phyloP scores from a whole-genome alignment of 164 flowering plant genomes.

The Aristolochia contorta region DNA sequence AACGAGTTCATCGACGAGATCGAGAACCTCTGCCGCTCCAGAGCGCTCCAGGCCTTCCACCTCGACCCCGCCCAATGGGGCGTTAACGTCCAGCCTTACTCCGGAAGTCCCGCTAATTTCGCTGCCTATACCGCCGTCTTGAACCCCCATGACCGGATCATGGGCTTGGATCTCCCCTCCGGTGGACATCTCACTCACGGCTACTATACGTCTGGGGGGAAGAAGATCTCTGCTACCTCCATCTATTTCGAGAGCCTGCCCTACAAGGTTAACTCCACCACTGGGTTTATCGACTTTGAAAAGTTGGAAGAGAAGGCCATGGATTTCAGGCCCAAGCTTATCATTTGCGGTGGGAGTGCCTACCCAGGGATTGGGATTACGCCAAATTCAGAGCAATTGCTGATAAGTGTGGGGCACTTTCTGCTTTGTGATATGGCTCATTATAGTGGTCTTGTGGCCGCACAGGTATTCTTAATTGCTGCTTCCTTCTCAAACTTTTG shows the following conservation, averaged over 20 bases:
- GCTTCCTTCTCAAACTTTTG: no score
- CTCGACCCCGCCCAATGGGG: slow-evolving; percentile 77
- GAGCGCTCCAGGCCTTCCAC: slow-evolving; percentile 71
- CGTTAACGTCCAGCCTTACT: slow-evolving; percentile 96
- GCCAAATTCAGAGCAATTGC: slow-evolving; percentile 61
- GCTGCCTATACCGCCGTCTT: slow-evolving; percentile 95
- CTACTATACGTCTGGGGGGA: slow-evolving; percentile 87
- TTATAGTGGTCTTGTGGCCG: slow-evolving; percentile 98
- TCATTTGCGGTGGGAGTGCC: slow-evolving; percentile 96
- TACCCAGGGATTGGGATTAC: slow-evolving; percentile 95
- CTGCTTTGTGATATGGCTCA: slow-evolving; percentile 99
- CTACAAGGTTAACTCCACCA: slow-evolving; percentile 67
- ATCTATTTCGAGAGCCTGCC: slow-evolving; percentile 99
- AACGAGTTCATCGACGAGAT: slow-evolving; percentile 94
- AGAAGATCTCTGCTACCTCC: slow-evolving; percentile 95
- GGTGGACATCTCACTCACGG: slow-evolving; percentile 98
- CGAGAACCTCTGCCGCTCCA: slow-evolving; percentile 77
- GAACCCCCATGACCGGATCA: slow-evolving; percentile 89
- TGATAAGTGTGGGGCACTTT: slow-evolving; percentile 84
- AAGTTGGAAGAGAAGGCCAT: slow-evolving; percentile 96
- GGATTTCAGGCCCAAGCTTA: slow-evolving; percentile 90
- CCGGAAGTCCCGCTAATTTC: slow-evolving; percentile 93
- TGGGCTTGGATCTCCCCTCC: slow-evolving; percentile 92
- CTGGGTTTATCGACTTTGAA: slow-evolving; percentile 88
- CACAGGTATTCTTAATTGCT: slow-evolving; percentile 45